Base-by-base conservation (phyloP, 2,329 filamentous ascomycete genomes). In the Colletotrichum lentis region DNA sequence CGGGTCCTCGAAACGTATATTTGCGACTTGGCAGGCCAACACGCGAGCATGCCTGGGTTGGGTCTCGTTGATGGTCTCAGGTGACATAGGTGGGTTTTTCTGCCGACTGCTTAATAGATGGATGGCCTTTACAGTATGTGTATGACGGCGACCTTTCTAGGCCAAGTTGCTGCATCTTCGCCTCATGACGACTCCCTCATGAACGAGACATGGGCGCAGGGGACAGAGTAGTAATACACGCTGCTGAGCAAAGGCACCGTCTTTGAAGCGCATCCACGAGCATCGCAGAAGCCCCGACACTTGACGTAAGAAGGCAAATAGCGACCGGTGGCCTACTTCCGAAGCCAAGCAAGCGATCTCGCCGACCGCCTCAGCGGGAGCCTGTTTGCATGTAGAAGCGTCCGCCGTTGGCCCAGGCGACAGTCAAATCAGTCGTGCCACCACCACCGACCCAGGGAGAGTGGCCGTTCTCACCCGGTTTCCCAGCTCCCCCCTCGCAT, bases 21-120 rank as follows among this genome's bases (percentile, higher is more conserved):
- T 65, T 65, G 66, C 50, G 37, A 69, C 66, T 66, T 66, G 62
- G 50, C 62, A 56, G 62, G 66, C 66, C 66, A 69, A 69, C 66
- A 63, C 49, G 55, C 55, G 37, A 69, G 62, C 64, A 69, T 65
- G 64, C 64, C 39, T 53, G n/a, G 56, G 52, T 35, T 53, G 54
- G 20, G 12, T 35, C 35, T 49, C 8, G 47, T 37, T 43, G 27
- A 35, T 24, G 16, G 61, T 31, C 27, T 47, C 11, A 7, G 20
- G 24, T 35, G 27, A 46, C 24, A n/a, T 46, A 20, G 11, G 53
- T n/a, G 16, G 18, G 14, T 35, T 12, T 58, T 37, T 10, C 37
- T 54, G 31, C 22, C 18, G 22, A 43, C 31, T 52, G 49, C 49
- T 24, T 35, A 31, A 54, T 31, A 47, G 22, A 10, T 27, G 31